phyloP scores from a whole-genome alignment of 2,329 filamentous ascomycete genomes.

The Nemania serpens region DNA sequence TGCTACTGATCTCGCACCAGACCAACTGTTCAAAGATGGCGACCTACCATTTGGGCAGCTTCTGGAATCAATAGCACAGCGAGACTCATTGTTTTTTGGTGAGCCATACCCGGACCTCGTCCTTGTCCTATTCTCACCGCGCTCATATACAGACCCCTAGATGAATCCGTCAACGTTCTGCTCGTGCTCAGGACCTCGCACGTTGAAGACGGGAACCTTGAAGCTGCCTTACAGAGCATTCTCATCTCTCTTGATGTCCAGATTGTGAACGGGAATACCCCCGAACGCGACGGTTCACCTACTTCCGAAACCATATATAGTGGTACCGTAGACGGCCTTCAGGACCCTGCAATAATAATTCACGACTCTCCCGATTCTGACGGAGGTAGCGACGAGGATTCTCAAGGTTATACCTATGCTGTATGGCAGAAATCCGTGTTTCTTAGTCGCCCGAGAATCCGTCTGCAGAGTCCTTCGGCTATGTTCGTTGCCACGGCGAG shows the following conservation, averaged over 20 bases:
- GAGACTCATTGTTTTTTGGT: conserved; percentile 76
- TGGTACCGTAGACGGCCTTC: conserved; percentile 54
- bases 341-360: conserved; percentile 56
- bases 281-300: conserved; percentile 53
- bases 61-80: conserved; percentile 63
- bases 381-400: conserved; percentile 30
- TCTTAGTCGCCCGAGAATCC: conserved; percentile 63
- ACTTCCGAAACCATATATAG: conserved; percentile 65
- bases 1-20: conserved; percentile 58
- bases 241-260: conserved; percentile 69
- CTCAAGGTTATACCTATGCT: conserved; percentile 52
- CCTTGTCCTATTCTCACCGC: conserved; percentile 45
- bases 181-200: conserved; percentile 69
- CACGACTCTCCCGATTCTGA: conserved; percentile 45
- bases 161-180: conserved; percentile 73
- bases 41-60: conserved; percentile 50
- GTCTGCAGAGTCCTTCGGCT: conserved; percentile 68
- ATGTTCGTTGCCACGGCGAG: conserved; percentile 68
- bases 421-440: conserved; percentile 66
- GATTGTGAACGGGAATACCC: conserved; percentile 61
- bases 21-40: conserved; percentile 53
- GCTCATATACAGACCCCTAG: conserved; percentile 63
- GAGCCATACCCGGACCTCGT: conserved; percentile 42
- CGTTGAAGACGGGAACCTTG: conserved; percentile 60
- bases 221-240: conserved; percentile 65